Conservation (phyloP, 345 rosid species). For the Eucalyptus rudis region DNA sequence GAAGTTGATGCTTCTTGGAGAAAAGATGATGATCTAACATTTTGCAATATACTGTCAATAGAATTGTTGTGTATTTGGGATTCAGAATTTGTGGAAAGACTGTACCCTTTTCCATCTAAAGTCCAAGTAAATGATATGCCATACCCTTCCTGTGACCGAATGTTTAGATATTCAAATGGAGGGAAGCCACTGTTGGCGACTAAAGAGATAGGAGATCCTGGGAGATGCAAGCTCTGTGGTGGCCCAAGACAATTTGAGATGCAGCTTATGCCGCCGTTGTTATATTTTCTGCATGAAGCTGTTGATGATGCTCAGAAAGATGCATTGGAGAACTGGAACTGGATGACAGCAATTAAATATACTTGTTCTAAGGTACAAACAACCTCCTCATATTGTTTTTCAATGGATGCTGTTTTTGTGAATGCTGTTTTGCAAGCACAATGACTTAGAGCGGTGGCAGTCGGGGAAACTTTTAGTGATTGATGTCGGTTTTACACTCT, state of each 20-base stretch:
- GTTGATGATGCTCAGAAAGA: slow-evolving; percentile 30
- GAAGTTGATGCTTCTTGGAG: not conserved
- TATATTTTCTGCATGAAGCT: slow-evolving; percentile 65
- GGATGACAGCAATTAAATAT: slow-evolving; percentile 66
- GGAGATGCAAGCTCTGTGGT: slow-evolving; percentile 44
- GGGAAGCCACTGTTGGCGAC: slow-evolving; percentile 60
- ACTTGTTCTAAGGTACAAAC: slow-evolving; percentile 64
- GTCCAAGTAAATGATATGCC: not conserved
- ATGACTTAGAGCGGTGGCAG: not conserved
- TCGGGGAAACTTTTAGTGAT: not conserved
- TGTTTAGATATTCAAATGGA: slow-evolving; percentile 55
- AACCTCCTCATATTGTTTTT: not conserved
- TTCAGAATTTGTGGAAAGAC: not conserved
- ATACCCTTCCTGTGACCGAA: not conserved
- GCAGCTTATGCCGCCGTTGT: slow-evolving; percentile 81
- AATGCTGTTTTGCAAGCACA: not conserved
- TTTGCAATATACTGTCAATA: not conserved
- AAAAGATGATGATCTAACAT: not conserved
- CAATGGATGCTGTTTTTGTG: not conserved
- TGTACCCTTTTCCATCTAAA: not conserved
- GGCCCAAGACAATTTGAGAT: slow-evolving; percentile 59
- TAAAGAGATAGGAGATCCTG: slow-evolving; percentile 20
- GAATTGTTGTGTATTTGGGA: not conserved
- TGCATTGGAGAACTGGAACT: slow-evolving; percentile 58
- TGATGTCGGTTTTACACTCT: not conserved